A percentile compares a stretch with the other conserved stretches of the same genome.
These are phyloP conservation scores for Dittrichia graveolens DNA, from an alignment of 129 eudicot species.

Conservation along the genomic window DNA sequence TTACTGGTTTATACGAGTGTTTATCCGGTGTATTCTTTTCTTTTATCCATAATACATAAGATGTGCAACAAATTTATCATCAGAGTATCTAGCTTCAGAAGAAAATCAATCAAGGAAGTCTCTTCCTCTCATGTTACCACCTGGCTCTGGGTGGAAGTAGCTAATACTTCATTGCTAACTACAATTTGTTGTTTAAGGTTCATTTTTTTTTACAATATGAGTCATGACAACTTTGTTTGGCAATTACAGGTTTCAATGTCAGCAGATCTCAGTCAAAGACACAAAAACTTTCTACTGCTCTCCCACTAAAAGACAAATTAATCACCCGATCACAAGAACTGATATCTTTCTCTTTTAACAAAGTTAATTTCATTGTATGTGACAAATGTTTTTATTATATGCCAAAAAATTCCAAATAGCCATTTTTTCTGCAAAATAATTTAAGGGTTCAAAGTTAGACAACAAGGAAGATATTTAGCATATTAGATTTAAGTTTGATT, in stretches of 20 bases:
- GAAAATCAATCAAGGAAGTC: no score
- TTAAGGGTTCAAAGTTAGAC: not conserved
- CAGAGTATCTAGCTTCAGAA: not conserved
- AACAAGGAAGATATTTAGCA: not conserved
- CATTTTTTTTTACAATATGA: no score
- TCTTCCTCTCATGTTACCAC: no score
- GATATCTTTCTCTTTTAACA: not conserved
- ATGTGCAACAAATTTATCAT: not conserved
- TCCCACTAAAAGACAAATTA: no score
- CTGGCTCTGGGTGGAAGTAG: no score
- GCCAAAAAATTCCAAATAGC: not conserved
- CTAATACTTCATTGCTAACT: no score
- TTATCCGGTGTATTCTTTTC: not conserved
- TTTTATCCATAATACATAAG: not conserved
- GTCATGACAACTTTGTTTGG: no score
- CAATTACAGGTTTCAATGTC: no score
- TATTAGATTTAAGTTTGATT: conserved; percentile 11
- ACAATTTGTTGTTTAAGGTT: no score
- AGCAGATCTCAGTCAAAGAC: no score
- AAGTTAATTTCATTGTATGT: not conserved
- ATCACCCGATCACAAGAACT: not conserved
- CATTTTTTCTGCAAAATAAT: not conserved
- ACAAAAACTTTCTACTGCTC: no score
- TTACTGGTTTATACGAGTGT: not conserved
- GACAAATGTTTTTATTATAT: not conserved